Percentiles rank a stretch among this genome's conserved stretches.
phyloP scores from a whole-genome alignment of 495 filamentous ascomycete species.

The Aspergillus leporis region DNA sequence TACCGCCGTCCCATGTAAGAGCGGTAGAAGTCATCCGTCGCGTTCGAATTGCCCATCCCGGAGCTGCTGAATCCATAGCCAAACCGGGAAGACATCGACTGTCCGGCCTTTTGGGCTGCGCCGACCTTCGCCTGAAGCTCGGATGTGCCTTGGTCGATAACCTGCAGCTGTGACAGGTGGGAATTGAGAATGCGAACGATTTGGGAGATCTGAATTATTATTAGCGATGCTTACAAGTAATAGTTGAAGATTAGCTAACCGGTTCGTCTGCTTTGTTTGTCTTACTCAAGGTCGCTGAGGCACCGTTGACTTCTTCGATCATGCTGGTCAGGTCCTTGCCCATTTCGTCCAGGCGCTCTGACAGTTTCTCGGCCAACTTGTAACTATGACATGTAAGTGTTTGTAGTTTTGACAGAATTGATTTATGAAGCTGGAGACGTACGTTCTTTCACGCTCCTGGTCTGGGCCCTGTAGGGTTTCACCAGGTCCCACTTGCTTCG shows the following conservation, averaged over 20 bases:
- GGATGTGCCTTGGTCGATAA: conserved; percentile 83
- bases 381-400: conserved; percentile 52
- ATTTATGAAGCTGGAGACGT: conserved; percentile 26
- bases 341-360: conserved; percentile 84
- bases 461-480: conserved; percentile 82
- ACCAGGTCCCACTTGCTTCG: conserved; percentile 64
- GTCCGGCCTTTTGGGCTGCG: conserved; percentile 73
- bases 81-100: conserved; percentile 66
- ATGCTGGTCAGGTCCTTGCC: conserved; percentile 87
- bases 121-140: conserved; percentile 75
- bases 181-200: conserved; percentile 93
- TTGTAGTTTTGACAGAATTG: neutral
- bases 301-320: conserved; percentile 96
- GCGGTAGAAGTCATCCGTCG: conserved; percentile 78
- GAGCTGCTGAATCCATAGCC: conserved; percentile 56
- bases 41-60: conserved; percentile 58
- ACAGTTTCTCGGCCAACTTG: conserved; percentile 86
- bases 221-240: conserved; percentile 6
- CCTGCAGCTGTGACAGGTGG: conserved; percentile 84
- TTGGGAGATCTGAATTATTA: conserved; percentile 68
- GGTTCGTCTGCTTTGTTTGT: conserved; percentile 88
- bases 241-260: conserved; percentile 55
- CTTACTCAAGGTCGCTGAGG: conserved; percentile 79
- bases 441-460: conserved; percentile 89
- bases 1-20: conserved; percentile 70